A percentile compares a stretch with the other conserved stretches of the same genome.
Evolutionary conservation across 345 rosid species (phyloP).

Genomic region (Aurinia saxatilis): DNA sequence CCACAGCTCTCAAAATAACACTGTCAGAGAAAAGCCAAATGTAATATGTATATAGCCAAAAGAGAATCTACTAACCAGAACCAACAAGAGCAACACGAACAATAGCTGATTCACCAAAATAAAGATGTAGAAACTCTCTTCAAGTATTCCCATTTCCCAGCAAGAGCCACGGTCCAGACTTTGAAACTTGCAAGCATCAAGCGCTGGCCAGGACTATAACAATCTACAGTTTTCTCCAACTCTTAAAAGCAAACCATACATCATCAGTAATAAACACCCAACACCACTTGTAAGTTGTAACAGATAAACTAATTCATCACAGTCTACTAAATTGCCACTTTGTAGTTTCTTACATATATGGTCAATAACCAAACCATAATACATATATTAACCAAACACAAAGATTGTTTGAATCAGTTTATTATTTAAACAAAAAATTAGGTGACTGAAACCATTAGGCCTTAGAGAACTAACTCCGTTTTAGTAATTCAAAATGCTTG

Average conservation of each 20-base stretch:
- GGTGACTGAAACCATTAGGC: too few species aligned
- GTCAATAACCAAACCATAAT: too few species aligned
- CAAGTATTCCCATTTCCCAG: slow-evolving; percentile 46
- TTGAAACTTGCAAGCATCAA: slow-evolving; percentile 94
- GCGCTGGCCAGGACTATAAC: slow-evolving; percentile 92
- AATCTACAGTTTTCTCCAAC: slow-evolving; percentile 98
- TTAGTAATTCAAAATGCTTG: too few species aligned
- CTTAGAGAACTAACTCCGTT: too few species aligned
- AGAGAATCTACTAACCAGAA: slow-evolving; percentile 52
- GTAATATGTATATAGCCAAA: not conserved
- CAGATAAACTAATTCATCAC: too few species aligned
- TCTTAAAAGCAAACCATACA: slow-evolving; percentile 30
- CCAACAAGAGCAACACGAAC: slow-evolving; percentile 95
- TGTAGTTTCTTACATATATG: too few species aligned
- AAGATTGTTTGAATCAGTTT: too few species aligned
- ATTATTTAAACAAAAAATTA: too few species aligned
- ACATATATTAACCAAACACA: too few species aligned
- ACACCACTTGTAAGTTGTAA: too few species aligned
- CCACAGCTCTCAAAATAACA: too few species aligned
- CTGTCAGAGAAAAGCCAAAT: not conserved
- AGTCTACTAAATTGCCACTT: too few species aligned
- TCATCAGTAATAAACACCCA: not conserved
- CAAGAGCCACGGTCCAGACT: slow-evolving; percentile 63
- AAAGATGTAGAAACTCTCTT: slow-evolving; percentile 81
- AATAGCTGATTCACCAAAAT: slow-evolving; percentile 91